Base-by-base conservation (phyloP, 1,284 basidiomycete species). In the Rhodotorula sp. region DNA sequence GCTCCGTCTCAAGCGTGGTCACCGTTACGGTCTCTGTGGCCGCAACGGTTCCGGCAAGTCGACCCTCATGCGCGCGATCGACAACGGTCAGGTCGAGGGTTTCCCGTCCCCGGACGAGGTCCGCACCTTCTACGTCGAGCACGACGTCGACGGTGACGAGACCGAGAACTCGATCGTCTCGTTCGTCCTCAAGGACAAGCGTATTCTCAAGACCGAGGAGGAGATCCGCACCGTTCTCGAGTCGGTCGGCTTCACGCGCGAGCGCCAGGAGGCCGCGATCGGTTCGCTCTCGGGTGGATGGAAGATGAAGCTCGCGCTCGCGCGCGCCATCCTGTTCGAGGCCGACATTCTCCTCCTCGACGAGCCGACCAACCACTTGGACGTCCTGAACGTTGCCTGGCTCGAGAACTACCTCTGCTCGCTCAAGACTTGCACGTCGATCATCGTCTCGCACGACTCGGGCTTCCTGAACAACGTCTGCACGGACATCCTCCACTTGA, bases 231-330 rank as follows among this genome's bases (percentile, higher is more conserved):
- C 88, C 81, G 92, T 91, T 67, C 89, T 97, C 74, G 87, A 88
- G 59, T 90, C 91, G 71, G 94, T 97, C 81, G 94, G 94, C 76
- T 97, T 97, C 87, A 88, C 84, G 75, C 90, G 90, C 72, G 90
- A 89, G 80, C 89, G 93, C 79, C 94, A 97, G 84, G 84, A 84
- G 78, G 86, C 91, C 77, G 84, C 92, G 58, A 97, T 97, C 77
- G 92, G 93, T 77, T 89, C 89, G 74, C 85, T 99, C 67, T 99
- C 95, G 62, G 97, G 97, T 87, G 97, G 97, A 85, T 99, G 97
- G 97, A 97, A 99, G 87, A 99, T 99, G 97, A 98, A 98, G 88
- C 90, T 99, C 77, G 97, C 95, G 47, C 89, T 99, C 72, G 97
- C 97, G 69, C 89, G 97, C 79, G 97, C 97, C 70, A 97, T 99